Conservation (phyloP, 2,329 filamentous ascomycete genomes). For the Ramularia collo-cygni region DNA sequence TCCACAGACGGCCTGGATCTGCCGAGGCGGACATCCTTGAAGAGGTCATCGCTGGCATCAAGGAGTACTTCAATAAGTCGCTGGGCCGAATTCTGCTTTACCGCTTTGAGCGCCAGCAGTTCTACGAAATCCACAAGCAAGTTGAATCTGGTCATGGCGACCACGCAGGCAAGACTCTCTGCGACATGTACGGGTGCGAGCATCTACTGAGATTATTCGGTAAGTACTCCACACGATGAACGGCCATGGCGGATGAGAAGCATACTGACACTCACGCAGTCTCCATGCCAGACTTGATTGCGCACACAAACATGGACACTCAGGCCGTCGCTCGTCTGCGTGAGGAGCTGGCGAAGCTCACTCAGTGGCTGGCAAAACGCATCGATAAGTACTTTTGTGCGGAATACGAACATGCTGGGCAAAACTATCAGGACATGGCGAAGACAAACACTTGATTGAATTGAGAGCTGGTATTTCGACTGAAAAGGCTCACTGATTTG, state of each 20-base stretch:
- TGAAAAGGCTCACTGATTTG: no score
- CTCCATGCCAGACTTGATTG: conserved; percentile 83
- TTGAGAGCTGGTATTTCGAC: not conserved
- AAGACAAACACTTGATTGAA: conserved; percentile 14
- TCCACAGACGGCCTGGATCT: conserved; percentile 57
- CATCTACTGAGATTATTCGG: conserved; percentile 84
- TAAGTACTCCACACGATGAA: no score
- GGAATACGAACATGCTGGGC: conserved; percentile 65
- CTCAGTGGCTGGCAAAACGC: conserved; percentile 74
- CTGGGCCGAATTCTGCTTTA: conserved; percentile 87
- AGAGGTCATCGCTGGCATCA: conserved; percentile 77
- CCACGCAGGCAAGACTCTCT: conserved; percentile 62
- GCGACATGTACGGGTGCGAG: conserved; percentile 86
- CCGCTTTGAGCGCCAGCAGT: conserved; percentile 87
- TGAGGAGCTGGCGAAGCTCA: conserved; percentile 82
- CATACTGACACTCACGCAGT: conserved; percentile 51
- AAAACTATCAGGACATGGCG: conserved; percentile 58
- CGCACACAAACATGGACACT: conserved; percentile 96
- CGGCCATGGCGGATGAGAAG: no score
- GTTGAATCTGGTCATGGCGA: conserved; percentile 56
- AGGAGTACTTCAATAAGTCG: conserved; percentile 89
- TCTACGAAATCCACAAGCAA: conserved; percentile 65
- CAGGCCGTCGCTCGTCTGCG: conserved; percentile 82
- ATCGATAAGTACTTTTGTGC: conserved; percentile 69
- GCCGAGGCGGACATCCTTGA: conserved; percentile 79